phyloP scores from a whole-genome alignment of 192 early-diverging fungal genomes.

The Funneliformis geosporum region DNA sequence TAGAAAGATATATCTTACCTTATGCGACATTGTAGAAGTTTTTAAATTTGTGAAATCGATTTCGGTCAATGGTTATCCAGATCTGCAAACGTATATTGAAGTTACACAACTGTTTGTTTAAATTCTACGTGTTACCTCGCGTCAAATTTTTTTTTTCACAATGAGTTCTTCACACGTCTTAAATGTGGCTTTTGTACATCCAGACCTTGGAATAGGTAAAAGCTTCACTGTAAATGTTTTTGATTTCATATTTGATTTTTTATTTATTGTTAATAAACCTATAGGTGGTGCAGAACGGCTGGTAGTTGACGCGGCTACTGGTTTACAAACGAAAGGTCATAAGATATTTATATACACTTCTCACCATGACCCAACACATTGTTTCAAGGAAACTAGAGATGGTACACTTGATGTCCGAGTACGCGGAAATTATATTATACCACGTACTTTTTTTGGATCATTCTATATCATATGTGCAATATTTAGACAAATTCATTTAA shows the following conservation, averaged over 20 bases:
- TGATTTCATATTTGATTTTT: neutral
- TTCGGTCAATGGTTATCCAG: too few relatives aligned
- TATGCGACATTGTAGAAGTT: too few relatives aligned
- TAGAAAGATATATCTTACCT: neutral
- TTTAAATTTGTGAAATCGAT: too few relatives aligned
- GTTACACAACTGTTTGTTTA: too few relatives aligned
- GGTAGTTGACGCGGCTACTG: slow-evolving; percentile 88
- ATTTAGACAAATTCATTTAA: slow-evolving; percentile 71
- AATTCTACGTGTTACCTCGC: too few relatives aligned
- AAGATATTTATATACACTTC: slow-evolving; percentile 82
- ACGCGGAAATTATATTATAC: slow-evolving; percentile 70
- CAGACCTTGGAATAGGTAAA: slow-evolving; percentile 89
- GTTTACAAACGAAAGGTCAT: slow-evolving; percentile 80
- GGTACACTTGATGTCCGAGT: slow-evolving; percentile 78
- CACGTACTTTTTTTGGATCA: slow-evolving; percentile 67
- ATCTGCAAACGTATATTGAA: too few relatives aligned
- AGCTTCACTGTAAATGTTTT: neutral
- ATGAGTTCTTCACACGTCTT: slow-evolving; percentile 37
- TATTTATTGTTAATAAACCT: neutral
- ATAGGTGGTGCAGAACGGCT: slow-evolving; percentile 91
- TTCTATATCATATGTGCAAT: slow-evolving; percentile 84
- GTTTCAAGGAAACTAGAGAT: slow-evolving; percentile 90
- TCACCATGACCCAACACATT: slow-evolving; percentile 85
- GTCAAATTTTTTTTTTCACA: neutral
- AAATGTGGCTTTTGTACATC: slow-evolving; percentile 84